Evolutionary conservation across 305 asterid species (phyloP), one percentile per base, ranked within the genome.

Genomic region (Petunia hybrid): DNA sequence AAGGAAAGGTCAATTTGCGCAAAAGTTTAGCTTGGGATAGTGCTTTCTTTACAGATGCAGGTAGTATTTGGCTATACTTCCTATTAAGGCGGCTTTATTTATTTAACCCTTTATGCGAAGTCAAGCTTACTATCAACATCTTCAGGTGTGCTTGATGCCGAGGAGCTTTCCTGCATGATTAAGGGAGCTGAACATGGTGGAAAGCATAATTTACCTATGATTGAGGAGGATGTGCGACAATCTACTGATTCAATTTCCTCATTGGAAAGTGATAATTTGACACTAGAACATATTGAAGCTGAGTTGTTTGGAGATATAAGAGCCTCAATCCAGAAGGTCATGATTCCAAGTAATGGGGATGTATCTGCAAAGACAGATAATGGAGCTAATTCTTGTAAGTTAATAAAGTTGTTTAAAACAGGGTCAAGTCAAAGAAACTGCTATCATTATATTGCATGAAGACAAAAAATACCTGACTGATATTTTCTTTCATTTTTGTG

Each of bases 1-100:
- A 82, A 45, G 93, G 93, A 67, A 94, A 91, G 88, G 93, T 88
- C 86, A 92, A 96, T 81, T 83, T 92, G 89, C 97, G 98, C n/a
- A 91, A 94, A n/a, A 96, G 99, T 88, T 86, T 96, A 85, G 99
- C 98, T 42, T 96, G 99, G 99, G 98, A 96, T 83, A 89, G 89
- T 84, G 99, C 99, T 77, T 96, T 96, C 93, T 94, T 93, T 85
- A 96, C 96, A 6, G 90, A 87, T 87, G 98, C 98, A 85, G 99
- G 99, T 96, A 90, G 35, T 8, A n/a, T 69, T 69, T 43, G 56
- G 35, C 38, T 73, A 51, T 73, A 73, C 12, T 73, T 36, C 36
- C 36, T 51, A 36, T 35, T 73, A 48, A 48, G 60, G 77, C 61
- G 39, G 43, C 39, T 53, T 55, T 46, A 41, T 63, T 42, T 48